Evolutionary conservation across 352 stramenopile genomes (phyloP).

Genomic region (Pythium pectinolyticum): DNA sequence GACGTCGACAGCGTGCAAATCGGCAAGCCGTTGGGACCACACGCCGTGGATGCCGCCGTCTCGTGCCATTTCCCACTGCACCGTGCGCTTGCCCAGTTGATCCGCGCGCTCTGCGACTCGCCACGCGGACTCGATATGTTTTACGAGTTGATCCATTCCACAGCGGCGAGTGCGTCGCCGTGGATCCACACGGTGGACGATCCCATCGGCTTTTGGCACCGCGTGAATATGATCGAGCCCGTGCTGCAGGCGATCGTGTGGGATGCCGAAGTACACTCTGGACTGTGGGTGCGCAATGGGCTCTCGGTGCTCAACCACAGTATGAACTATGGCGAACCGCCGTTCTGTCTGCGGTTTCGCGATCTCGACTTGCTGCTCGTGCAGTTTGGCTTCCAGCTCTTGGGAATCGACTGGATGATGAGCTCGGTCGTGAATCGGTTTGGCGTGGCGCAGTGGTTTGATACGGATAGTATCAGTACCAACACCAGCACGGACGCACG

Average conservation of each 20-base stretch:
- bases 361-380: constrained; percentile 81
- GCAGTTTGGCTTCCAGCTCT: constrained; percentile 74
- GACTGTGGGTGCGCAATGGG: constrained; percentile 84
- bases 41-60: constrained; percentile 64
- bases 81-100: constrained; percentile 69
- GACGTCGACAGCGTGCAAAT: constrained; percentile 61
- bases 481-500: constrained; percentile 42
- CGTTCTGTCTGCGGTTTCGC: constrained; percentile 81
- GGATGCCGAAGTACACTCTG: constrained; percentile 83
- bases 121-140: constrained; percentile 56
- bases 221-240: constrained; percentile 73
- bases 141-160: constrained; percentile 49
- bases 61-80: constrained; percentile 85
- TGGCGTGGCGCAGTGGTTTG: constrained; percentile 60
- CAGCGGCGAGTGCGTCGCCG: constrained; percentile 31
- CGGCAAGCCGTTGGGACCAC: constrained; percentile 46
- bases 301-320: constrained; percentile 86
- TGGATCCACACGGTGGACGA: constrained; percentile 65
- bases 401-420: constrained; percentile 80
- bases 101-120: constrained; percentile 67
- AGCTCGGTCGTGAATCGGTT: constrained; percentile 73
- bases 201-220: constrained; percentile 79
- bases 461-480: too few species aligned
- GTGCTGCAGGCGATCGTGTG: constrained; percentile 84
- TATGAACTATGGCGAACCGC: constrained; percentile 89